phyloP scores from a whole-genome alignment of 2,329 filamentous ascomycete species.

The Fusarium gaditjirri region DNA sequence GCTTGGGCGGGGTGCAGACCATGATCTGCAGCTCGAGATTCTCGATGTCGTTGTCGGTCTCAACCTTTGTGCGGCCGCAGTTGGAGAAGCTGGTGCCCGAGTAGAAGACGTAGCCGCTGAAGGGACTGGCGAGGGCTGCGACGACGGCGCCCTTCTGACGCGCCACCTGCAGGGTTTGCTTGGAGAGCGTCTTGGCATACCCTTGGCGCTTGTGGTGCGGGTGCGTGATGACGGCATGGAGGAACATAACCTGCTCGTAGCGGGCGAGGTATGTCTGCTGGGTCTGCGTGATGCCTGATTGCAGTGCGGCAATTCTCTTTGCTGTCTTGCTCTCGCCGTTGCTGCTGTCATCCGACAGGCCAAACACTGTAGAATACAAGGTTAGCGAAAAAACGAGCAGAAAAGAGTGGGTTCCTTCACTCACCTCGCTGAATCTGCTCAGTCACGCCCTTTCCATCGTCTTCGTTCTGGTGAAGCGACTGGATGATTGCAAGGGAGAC shows the following conservation, averaged over 20 bases:
- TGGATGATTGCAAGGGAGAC: conserved; percentile 26
- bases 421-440: conserved; percentile 27
- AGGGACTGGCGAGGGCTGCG: conserved; percentile 25
- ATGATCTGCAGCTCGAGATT: conserved; percentile 36
- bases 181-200: conserved; percentile 34
- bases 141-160: conserved; percentile 30
- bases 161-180: conserved; percentile 28
- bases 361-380: conserved; percentile 12
- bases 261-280: conserved; percentile 34
- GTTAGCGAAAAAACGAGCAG: neutral
- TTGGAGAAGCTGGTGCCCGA: conserved; percentile 35
- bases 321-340: conserved; percentile 21
- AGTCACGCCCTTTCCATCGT: conserved; percentile 18
- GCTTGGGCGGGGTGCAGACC: conserved; percentile 25
- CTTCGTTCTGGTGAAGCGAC: conserved; percentile 17
- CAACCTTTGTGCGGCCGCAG: conserved; percentile 34
- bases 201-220: conserved; percentile 36
- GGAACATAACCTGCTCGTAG: conserved; percentile 29
- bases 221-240: conserved; percentile 40
- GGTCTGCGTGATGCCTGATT: conserved; percentile 27
- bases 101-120: conserved; percentile 38
- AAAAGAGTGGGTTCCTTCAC: neutral
- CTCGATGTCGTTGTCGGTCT: conserved; percentile 28
- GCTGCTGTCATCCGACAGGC: neutral
- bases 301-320: conserved; percentile 27